Base-by-base conservation (phyloP, 176 grass and related monocot genomes). In the Oryza brachyantha region DNA sequence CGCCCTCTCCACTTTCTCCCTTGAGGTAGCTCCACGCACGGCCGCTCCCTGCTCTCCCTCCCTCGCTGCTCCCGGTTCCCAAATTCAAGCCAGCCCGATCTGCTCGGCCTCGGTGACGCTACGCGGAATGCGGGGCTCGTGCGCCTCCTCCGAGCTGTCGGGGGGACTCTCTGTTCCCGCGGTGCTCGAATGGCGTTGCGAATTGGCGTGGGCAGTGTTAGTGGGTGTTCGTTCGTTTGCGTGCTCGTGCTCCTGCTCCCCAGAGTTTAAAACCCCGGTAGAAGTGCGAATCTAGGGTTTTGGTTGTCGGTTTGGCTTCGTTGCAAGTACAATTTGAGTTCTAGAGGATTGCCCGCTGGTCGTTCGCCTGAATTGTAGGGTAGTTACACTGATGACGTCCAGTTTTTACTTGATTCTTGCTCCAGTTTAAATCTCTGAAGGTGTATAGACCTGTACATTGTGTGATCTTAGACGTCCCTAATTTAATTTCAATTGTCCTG, bases 1-100 rank as follows among this genome's bases (percentile, higher is more conserved):
- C 69, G 96, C 96, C 37, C 90, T 98, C 61, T 98, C 90, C 68
- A 98, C 96, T 48, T 98, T 98, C 81, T 98, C 90, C 32, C 88
- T 98, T 85, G 90, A 98, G 92, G 96, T 98, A 92, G 64, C 68
- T 72, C 65, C 31, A 17, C 66, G n/a, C n/a, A n/a, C n/a, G n/a
- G n/a, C n/a, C n/a, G 70, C 42, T 14, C 0, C 0, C 63, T 48
- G 16, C 6, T 16, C 31, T 42, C 27, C 3, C 14, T 5, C n/a
- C 61, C 25, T 78, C 64, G 43, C 48, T 32, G n/a, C 45, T 67
- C 36, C 31, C 11, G n/a, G 29, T 73, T 39, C 17, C 45, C 36
- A 16, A 29, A 68, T 59, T 42, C 8, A n/a, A n/a, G n/a, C n/a
- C n/a, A 61, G 38, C 46, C 48, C 52, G 87, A 78, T 80, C 66